Evolutionary conservation across 805 yeast species (phyloP).

Genomic region (Starmerella apis): DNA sequence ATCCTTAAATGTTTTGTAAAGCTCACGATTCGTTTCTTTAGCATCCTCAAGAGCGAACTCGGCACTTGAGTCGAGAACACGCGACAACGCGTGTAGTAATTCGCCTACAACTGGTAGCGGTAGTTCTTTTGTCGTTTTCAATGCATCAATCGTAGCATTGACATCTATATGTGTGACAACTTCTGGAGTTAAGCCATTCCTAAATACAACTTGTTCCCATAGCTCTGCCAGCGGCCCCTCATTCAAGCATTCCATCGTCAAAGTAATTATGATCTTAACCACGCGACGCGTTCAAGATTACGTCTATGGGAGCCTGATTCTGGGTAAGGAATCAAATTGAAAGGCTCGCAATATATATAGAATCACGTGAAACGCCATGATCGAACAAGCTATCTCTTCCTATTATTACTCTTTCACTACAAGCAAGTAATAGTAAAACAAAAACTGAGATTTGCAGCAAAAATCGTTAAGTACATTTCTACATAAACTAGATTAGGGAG

Average conservation of each 20-base stretch:
- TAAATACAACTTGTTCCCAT: background rate
- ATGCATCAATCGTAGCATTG: background rate
- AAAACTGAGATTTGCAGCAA: too few species aligned
- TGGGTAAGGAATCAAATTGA: too few species aligned
- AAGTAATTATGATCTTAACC: background rate
- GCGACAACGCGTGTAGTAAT: conserved; percentile 2
- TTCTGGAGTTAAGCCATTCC: background rate
- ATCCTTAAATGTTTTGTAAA: conserved; percentile 1
- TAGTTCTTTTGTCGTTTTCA: background rate
- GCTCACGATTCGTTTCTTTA: conserved; percentile 3
- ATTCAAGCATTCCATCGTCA: background rate
- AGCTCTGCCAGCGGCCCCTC: background rate
- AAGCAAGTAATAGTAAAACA: too few species aligned
- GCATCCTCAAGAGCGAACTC: conserved; percentile 4
- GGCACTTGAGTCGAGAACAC: conserved; percentile 1
- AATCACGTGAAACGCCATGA: background rate
- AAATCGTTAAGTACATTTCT: too few species aligned
- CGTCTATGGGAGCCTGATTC: background rate
- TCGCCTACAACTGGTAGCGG: conserved; percentile 3
- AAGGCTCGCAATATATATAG: too few species aligned
- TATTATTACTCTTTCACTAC: too few species aligned
- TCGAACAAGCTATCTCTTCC: too few species aligned
- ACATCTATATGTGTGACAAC: background rate
- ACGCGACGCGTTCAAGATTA: background rate
- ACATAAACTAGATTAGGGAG: background rate